Percentiles rank a stretch among this genome's conserved stretches.
Conservation (phyloP, 179 eudicot genomes). For the Gypsophila paniculata region DNA sequence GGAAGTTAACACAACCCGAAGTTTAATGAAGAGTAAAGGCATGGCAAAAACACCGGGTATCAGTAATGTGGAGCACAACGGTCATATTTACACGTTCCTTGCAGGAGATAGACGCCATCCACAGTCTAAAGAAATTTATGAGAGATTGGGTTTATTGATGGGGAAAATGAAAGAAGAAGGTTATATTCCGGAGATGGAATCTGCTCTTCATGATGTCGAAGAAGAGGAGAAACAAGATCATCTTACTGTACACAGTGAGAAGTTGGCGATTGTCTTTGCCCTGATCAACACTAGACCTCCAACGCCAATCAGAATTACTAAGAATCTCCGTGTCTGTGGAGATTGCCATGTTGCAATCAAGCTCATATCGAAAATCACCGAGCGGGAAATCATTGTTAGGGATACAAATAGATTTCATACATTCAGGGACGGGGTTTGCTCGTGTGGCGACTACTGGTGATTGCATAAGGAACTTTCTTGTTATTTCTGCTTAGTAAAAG, state of each 20-base stretch:
- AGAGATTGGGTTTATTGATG: slow-evolving; percentile 48
- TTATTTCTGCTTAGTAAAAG: no score
- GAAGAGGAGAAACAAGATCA: slow-evolving; percentile 85
- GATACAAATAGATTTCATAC: slow-evolving; percentile 82
- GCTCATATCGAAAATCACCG: slow-evolving; percentile 60
- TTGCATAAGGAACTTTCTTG: not conserved
- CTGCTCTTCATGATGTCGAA: slow-evolving; percentile 78
- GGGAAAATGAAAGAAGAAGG: slow-evolving; percentile 78
- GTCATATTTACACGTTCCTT: slow-evolving; percentile 56
- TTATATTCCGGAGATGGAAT: slow-evolving; percentile 55
- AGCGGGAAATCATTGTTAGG: slow-evolving; percentile 61
- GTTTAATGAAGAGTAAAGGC: slow-evolving; percentile 59
- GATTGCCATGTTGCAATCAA: slow-evolving; percentile 83
- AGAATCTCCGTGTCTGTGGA: slow-evolving; percentile 82
- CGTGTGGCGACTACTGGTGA: slow-evolving; percentile 91
- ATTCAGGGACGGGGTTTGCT: slow-evolving; percentile 61
- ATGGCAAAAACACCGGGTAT: slow-evolving; percentile 66
- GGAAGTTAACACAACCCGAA: slow-evolving; percentile 53
- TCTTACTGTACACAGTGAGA: slow-evolving; percentile 78
- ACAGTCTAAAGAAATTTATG: slow-evolving; percentile 60
- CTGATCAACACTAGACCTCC: slow-evolving; percentile 48
- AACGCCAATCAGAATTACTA: slow-evolving; percentile 59
- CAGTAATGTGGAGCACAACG: slow-evolving; percentile 66
- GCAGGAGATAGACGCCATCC: slow-evolving; percentile 74
- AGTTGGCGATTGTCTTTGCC: slow-evolving; percentile 68